These are phyloP conservation scores for Solanum rostratum DNA, from an alignment of 257 asterid genomes.

Conservation along the genomic window DNA sequence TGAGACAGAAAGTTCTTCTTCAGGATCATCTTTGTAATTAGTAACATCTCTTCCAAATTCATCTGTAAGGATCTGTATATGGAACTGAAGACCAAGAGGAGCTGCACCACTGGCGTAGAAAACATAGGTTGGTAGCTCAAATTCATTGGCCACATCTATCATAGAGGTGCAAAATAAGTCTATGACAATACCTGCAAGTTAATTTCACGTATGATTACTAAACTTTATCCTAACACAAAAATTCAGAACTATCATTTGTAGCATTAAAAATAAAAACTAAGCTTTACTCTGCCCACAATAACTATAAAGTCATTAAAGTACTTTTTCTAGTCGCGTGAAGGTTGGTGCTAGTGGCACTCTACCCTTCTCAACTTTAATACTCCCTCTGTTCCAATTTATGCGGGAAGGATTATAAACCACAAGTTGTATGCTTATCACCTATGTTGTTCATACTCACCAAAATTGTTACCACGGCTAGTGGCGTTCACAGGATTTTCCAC, in stretches of 20 bases:
- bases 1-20: not conserved
- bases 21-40: not conserved
- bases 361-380: not conserved
- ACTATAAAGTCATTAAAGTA: not conserved
- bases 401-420: too few relatives aligned
- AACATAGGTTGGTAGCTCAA: constrained; percentile 12
- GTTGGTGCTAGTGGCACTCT: not conserved
- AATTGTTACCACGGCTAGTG: too few relatives aligned
- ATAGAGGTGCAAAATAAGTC: constrained; percentile 10
- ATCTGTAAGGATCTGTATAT: constrained; percentile 14
- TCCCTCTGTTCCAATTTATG: not conserved
- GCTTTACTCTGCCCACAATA: not conserved
- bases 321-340: not conserved
- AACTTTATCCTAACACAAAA: not conserved
- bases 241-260: not conserved
- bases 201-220: not conserved
- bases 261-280: not conserved
- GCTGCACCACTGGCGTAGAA: constrained; percentile 11
- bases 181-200: not conserved
- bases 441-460: too few relatives aligned
- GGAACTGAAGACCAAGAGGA: constrained; percentile 13
- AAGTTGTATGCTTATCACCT: too few relatives aligned
- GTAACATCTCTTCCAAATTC: not conserved
- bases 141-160: constrained; percentile 24
- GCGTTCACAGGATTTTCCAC: too few relatives aligned